phyloP scores from a whole-genome alignment of 495 filamentous ascomycete species.

The Aspergillus wentii region DNA sequence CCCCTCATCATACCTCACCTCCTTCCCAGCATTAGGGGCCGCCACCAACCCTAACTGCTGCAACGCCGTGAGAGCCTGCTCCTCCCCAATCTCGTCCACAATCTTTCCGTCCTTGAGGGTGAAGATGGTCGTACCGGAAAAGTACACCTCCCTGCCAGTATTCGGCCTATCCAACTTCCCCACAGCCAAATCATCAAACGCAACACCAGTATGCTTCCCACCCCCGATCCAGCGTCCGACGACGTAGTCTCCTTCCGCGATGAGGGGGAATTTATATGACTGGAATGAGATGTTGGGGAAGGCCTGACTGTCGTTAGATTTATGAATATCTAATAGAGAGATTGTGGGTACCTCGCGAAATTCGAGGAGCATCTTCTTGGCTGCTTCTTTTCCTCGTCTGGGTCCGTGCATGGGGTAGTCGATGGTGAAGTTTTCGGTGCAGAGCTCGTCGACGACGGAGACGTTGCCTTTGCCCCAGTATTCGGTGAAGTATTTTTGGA shows the following conservation, averaged over 20 bases:
- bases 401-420: constrained; percentile 2
- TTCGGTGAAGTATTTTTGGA: not conserved
- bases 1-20: constrained; percentile 2
- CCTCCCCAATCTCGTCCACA: constrained; percentile 8
- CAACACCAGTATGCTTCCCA: constrained; percentile 8
- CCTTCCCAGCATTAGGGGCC: not conserved
- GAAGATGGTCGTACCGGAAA: constrained; percentile 10
- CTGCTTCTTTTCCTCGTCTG: constrained; percentile 1
- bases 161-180: constrained; percentile 5
- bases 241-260: constrained; percentile 10
- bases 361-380: constrained; percentile 2
- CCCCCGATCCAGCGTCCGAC: constrained; percentile 8
- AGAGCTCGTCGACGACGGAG: constrained; percentile 2
- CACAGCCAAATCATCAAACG: constrained; percentile 6
- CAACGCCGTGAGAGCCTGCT: constrained; percentile 3
- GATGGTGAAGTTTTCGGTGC: constrained; percentile 1
- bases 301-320: not conserved
- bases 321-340: not conserved
- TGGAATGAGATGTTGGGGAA: constrained; percentile 6
- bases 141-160: constrained; percentile 7
- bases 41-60: constrained; percentile 10
- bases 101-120: constrained; percentile 9
- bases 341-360: not conserved
- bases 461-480: constrained; percentile 3
- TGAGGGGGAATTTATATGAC: constrained; percentile 6